Percentiles rank a stretch among this genome's conserved stretches.
Evolutionary conservation across 345 rosid species (phyloP).

Genomic region (Draba incana): DNA sequence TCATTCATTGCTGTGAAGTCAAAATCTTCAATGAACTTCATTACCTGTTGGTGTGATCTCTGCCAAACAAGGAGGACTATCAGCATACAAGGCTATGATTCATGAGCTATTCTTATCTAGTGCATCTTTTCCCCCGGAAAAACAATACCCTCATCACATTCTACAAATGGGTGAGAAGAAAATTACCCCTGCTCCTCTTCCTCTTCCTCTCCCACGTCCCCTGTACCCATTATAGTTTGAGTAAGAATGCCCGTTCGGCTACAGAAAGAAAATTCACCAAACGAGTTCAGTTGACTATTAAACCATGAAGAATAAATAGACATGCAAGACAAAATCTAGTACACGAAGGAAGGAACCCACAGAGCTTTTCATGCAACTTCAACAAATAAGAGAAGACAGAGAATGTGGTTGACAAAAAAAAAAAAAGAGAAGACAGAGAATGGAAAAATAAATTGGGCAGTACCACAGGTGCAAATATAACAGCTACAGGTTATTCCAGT

Average conservation of each 20-base stretch:
- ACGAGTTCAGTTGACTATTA: constrained; percentile 15
- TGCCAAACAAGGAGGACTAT: constrained; percentile 33
- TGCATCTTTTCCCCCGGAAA: neutral
- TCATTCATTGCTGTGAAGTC: constrained; percentile 94
- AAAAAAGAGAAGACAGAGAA: neutral
- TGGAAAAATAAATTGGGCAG: neutral
- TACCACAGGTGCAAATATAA: neutral
- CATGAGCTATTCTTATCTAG: neutral
- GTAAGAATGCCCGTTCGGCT: constrained; percentile 72
- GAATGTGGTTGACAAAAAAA: too few species aligned
- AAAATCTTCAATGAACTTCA: constrained; percentile 87
- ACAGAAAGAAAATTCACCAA: constrained; percentile 7
- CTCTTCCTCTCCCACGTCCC: constrained; percentile 87
- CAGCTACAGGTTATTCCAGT: neutral
- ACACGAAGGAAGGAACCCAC: constrained; percentile 12
- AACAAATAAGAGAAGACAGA: too few species aligned
- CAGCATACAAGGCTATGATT: constrained; percentile 10
- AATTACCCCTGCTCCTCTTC: constrained; percentile 87
- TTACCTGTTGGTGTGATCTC: constrained; percentile 51
- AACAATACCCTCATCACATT: neutral
- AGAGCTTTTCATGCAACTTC: constrained; percentile 10
- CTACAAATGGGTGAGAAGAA: constrained; percentile 23
- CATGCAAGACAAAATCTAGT: neutral
- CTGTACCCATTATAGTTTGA: constrained; percentile 60
- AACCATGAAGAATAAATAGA: constrained; percentile 21